These are phyloP conservation scores for Rusavskia elegans DNA, from an alignment of 495 filamentous ascomycete genomes.

Conservation along the genomic window DNA sequence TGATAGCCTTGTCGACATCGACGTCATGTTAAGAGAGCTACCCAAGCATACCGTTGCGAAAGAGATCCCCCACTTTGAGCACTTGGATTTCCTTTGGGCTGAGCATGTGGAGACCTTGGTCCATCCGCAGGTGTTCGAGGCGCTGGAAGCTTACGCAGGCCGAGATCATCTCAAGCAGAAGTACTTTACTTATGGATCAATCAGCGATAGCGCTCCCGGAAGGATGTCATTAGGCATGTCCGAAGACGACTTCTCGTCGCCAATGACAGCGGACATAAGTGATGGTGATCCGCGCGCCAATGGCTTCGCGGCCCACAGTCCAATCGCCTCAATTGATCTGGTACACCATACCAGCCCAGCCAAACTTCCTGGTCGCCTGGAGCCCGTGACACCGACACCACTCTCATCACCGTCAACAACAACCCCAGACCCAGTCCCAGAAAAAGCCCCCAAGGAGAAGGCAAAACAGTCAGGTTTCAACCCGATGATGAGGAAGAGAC, in stretches of 20 bases:
- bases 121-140: constrained; percentile 79
- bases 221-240: neutral
- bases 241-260: constrained; percentile 6
- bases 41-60: constrained; percentile 70
- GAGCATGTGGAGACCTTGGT: constrained; percentile 68
- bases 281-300: neutral
- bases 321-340: neutral
- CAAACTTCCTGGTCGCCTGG: neutral
- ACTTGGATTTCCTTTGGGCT: constrained; percentile 96
- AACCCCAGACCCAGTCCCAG: neutral
- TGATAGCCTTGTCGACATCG: constrained; percentile 90
- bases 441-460: neutral
- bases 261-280: constrained; percentile 1
- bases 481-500: neutral
- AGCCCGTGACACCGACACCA: neutral
- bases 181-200: neutral
- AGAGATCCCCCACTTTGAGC: constrained; percentile 80
- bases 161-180: constrained; percentile 6
- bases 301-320: neutral
- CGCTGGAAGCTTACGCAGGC: constrained; percentile 50
- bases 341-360: neutral
- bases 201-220: neutral
- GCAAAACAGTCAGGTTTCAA: neutral
- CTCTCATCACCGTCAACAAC: neutral
- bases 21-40: constrained; percentile 76